Evolutionary conservation across 176 grass and related monocot genomes (phyloP).

Genomic region (Dendrocalamus sinicus): DNA sequence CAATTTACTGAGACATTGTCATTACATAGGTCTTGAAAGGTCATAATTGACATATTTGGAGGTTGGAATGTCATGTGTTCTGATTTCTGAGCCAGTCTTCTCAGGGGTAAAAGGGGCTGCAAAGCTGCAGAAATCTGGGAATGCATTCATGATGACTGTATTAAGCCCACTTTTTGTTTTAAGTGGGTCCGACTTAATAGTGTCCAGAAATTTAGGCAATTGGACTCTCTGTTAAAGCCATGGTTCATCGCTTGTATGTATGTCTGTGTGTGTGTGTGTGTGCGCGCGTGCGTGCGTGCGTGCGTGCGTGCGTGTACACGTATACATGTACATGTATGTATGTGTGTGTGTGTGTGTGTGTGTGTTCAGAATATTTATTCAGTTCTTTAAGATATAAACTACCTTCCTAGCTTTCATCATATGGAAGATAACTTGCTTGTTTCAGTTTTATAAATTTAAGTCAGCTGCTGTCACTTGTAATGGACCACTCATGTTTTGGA

Average conservation of each 20-base stretch:
- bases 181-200: slow-evolving; percentile 5
- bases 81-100: slow-evolving; percentile 13
- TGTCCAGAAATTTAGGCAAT: background rate
- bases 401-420: slow-evolving; percentile 8
- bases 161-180: slow-evolving; percentile 6
- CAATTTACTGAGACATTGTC: background rate
- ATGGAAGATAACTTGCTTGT: slow-evolving; percentile 29
- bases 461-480: slow-evolving; percentile 1
- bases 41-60: slow-evolving; percentile 1
- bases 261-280: background rate
- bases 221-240: background rate
- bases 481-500: slow-evolving; percentile 24
- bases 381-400: slow-evolving; percentile 2
- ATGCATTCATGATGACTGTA: background rate
- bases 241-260: background rate
- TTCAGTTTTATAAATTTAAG: slow-evolving; percentile 7
- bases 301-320: no score
- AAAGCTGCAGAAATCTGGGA: slow-evolving; percentile 10
- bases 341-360: background rate
- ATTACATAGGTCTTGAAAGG: slow-evolving; percentile 5
- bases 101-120: background rate
- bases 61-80: background rate
- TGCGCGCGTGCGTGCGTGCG: no score
- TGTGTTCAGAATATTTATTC: background rate
- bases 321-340: no score